Conservation (phyloP, 2,329 filamentous ascomycete species). For the Aspergillus neoniger region DNA sequence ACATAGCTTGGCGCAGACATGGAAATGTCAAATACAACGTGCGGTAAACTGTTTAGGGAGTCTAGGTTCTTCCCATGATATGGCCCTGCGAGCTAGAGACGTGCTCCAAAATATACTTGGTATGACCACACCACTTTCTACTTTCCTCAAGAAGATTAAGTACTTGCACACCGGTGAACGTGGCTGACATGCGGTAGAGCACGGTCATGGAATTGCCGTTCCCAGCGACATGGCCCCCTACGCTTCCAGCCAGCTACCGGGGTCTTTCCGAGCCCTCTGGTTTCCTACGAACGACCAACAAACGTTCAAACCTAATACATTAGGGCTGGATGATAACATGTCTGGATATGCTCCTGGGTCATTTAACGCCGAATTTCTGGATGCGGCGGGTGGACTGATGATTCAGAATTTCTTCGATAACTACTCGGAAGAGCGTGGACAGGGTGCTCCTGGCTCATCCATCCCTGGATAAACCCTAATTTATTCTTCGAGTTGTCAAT, state of each 20-base stretch:
- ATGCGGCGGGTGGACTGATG: slow-evolving; percentile 23
- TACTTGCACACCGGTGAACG: too few relatives aligned
- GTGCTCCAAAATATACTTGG: slow-evolving; percentile 23
- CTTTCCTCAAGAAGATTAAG: not conserved
- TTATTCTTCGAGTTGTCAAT: not conserved
- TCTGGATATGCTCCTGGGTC: slow-evolving; percentile 19
- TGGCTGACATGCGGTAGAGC: not conserved
- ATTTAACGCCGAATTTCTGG: slow-evolving; percentile 23
- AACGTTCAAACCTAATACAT: slow-evolving; percentile 14
- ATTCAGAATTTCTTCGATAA: slow-evolving; percentile 21
- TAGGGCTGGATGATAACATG: slow-evolving; percentile 13
- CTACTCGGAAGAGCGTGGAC: slow-evolving; percentile 12
- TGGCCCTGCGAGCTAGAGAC: slow-evolving; percentile 21
- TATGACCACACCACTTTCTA: not conserved
- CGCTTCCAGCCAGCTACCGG: slow-evolving; percentile 8
- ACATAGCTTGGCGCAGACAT: slow-evolving; percentile 16
- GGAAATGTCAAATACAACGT: slow-evolving; percentile 20
- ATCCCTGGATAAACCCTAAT: not conserved
- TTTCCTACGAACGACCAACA: slow-evolving; percentile 12
- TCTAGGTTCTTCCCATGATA: slow-evolving; percentile 23
- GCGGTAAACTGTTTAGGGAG: slow-evolving; percentile 22
- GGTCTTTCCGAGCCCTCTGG: slow-evolving; percentile 14
- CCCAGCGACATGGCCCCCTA: slow-evolving; percentile 8
- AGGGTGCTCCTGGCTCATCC: not conserved
- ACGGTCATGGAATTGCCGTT: slow-evolving; percentile 7